Conservation (phyloP, 1,284 basidiomycete genomes). For the Ganoderma meredithae region DNA sequence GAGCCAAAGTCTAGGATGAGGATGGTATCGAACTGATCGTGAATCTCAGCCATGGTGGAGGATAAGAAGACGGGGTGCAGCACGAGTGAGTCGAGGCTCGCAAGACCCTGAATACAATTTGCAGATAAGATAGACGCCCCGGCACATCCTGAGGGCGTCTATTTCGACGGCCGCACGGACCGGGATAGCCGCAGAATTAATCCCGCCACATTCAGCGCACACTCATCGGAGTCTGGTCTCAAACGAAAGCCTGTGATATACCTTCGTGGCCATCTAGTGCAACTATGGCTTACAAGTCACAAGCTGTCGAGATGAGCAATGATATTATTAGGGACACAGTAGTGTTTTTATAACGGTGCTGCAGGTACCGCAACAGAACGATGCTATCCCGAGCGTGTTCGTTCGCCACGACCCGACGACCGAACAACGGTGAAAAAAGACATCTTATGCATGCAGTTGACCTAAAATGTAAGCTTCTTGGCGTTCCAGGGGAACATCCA, state of each 20-base stretch:
- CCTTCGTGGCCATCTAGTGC: neutral
- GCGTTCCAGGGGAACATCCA: neutral
- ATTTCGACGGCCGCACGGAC: no score
- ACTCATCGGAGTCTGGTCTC: neutral
- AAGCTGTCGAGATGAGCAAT: neutral
- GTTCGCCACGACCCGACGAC: neutral
- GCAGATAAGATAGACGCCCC: constrained; percentile 33
- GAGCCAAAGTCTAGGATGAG: constrained; percentile 98
- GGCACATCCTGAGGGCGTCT: neutral
- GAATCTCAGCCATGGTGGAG: constrained; percentile 77
- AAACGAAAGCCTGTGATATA: neutral
- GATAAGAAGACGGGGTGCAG: neutral
- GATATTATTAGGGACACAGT: neutral
- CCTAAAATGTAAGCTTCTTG: neutral
- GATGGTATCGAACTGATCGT: constrained; percentile 96
- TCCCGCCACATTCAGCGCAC: neutral
- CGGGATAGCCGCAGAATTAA: no score
- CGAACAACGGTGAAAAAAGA: neutral
- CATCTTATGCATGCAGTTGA: neutral
- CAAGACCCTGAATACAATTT: constrained; percentile 25
- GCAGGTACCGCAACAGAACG: neutral
- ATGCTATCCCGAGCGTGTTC: neutral
- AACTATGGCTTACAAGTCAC: neutral
- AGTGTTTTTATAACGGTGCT: neutral
- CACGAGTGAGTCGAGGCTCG: constrained; percentile 1